phyloP scores from a whole-genome alignment of 179 eudicot genomes.

The Corrigiola litoralis region DNA sequence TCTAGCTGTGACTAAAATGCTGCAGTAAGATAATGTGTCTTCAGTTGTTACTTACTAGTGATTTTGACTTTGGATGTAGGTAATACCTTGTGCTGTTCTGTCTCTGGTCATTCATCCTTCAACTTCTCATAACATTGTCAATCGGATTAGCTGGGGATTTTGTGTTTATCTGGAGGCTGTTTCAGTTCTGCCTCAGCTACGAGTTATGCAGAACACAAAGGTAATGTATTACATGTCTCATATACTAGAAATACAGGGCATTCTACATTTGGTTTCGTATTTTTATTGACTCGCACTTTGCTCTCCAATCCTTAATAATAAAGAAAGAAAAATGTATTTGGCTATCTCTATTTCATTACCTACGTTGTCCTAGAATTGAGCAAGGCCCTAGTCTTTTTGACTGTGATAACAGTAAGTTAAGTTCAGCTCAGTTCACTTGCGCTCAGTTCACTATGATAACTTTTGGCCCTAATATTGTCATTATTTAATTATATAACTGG shows the following conservation, averaged over 20 bases:
- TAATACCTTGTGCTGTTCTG: conserved; percentile 32
- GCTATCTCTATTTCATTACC: too few relatives aligned
- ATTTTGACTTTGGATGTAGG: conserved; percentile 15
- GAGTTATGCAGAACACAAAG: conserved; percentile 43
- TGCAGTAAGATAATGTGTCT: neutral
- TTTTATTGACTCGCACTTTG: too few relatives aligned
- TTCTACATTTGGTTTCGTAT: neutral
- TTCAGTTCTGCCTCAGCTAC: conserved; percentile 37
- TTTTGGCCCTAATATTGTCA: too few relatives aligned
- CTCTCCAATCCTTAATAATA: too few relatives aligned
- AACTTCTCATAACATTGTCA: conserved; percentile 32
- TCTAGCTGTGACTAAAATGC: neutral
- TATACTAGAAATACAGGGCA: neutral
- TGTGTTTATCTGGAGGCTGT: conserved; percentile 42
- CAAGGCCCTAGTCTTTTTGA: too few relatives aligned
- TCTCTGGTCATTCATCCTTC: conserved; percentile 36
- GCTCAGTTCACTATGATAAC: too few relatives aligned
- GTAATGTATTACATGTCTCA: conserved; percentile 4
- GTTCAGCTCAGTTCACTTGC: too few relatives aligned
- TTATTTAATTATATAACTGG: too few relatives aligned
- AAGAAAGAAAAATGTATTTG: too few relatives aligned
- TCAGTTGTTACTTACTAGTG: neutral
- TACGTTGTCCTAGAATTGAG: too few relatives aligned
- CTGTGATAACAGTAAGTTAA: too few relatives aligned
- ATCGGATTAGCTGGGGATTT: conserved; percentile 37